Conservation (phyloP, 2,329 filamentous ascomycete genomes). For the Fusarium setosum region DNA sequence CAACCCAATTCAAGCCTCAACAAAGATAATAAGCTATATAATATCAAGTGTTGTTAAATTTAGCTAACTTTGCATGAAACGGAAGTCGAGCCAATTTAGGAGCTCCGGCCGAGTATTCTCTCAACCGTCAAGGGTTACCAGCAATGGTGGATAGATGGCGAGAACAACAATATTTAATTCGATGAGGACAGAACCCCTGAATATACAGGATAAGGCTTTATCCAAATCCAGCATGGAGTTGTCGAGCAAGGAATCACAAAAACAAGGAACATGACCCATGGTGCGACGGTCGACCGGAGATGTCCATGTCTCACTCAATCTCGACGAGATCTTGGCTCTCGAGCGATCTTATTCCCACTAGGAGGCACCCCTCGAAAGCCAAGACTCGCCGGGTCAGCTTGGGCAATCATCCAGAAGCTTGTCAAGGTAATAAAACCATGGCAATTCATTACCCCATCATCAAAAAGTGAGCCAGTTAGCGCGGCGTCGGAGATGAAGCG, state of each 20-base stretch:
- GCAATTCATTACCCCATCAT: slow-evolving; percentile 3
- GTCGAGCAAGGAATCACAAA: background rate
- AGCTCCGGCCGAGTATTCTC: too few relatives aligned
- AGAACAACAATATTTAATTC: background rate
- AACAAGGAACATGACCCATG: slow-evolving; percentile 2
- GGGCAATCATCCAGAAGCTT: slow-evolving; percentile 4
- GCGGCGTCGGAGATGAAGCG: slow-evolving; percentile 35
- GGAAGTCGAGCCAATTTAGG: too few relatives aligned
- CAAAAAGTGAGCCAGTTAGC: slow-evolving; percentile 6
- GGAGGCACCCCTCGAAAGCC: background rate
- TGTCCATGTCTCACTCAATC: slow-evolving; percentile 20
- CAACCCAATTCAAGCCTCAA: too few relatives aligned
- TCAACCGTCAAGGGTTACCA: too few relatives aligned
- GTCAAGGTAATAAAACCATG: background rate
- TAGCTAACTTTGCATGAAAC: too few relatives aligned
- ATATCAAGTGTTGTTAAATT: too few relatives aligned
- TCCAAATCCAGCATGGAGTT: background rate
- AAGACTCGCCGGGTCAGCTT: slow-evolving; percentile 1
- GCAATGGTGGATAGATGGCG: too few relatives aligned
- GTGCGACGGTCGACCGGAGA: slow-evolving; percentile 1
- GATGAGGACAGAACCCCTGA: background rate
- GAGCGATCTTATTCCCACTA: slow-evolving; percentile 25
- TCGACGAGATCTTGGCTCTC: slow-evolving; percentile 9
- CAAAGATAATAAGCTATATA: too few relatives aligned
- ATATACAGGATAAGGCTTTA: background rate